phyloP scores from a whole-genome alignment of 345 rosid genomes.

The Lumnitzera littorea region DNA sequence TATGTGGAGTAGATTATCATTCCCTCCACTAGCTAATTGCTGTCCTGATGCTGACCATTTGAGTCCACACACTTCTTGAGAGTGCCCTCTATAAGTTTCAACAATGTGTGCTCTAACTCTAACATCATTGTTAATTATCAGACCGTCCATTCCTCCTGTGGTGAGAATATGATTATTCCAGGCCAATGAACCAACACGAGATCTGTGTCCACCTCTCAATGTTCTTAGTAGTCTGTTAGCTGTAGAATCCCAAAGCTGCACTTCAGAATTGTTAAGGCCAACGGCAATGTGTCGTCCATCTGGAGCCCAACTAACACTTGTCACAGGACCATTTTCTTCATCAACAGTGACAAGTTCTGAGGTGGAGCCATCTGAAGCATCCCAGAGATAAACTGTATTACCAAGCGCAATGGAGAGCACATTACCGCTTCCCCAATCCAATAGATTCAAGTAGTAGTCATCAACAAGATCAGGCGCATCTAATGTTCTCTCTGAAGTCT shows the following conservation, averaged over 20 bases:
- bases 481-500: constrained; percentile 39
- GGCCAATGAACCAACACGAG: constrained; percentile 28
- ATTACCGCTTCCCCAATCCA: constrained; percentile 38
- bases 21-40: constrained; percentile 39
- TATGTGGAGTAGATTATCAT: constrained; percentile 28
- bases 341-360: constrained; percentile 35
- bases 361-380: constrained; percentile 30
- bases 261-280: constrained; percentile 19
- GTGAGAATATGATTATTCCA: constrained; percentile 41
- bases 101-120: constrained; percentile 30
- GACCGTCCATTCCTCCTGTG: constrained; percentile 38
- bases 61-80: constrained; percentile 35
- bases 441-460: constrained; percentile 34
- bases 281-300: constrained; percentile 21
- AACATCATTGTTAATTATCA: constrained; percentile 33
- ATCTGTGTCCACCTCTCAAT: constrained; percentile 32
- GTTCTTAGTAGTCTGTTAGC: constrained; percentile 23
- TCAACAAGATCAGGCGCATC: constrained; percentile 35
- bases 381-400: constrained; percentile 31
- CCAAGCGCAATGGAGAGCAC: constrained; percentile 30
- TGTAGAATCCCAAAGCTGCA: constrained; percentile 19
- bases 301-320: constrained; percentile 21
- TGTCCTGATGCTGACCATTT: constrained; percentile 41
- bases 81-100: constrained; percentile 32
- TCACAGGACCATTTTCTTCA: constrained; percentile 26